phyloP scores from a whole-genome alignment of 306 rosid genomes.

The Begonia peltatifolia region DNA sequence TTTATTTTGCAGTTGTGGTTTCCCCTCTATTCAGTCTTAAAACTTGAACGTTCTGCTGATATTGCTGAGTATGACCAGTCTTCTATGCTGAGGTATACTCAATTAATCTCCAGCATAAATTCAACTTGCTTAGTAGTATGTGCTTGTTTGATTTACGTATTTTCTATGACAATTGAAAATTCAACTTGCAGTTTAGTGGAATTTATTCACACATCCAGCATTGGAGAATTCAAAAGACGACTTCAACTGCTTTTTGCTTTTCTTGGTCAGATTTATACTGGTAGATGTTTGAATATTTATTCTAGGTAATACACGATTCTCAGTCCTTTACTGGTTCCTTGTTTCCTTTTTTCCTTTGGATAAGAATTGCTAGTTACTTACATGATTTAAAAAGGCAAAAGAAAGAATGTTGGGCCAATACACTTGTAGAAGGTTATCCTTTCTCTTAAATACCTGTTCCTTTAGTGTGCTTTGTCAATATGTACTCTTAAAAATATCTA shows the following conservation, averaged over 20 bases:
- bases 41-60: slow-evolving; percentile 6
- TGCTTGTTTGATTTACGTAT: slow-evolving; percentile 2
- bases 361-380: not conserved
- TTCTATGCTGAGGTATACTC: slow-evolving; percentile 33
- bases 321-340: not conserved
- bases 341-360: not conserved
- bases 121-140: too few relatives aligned
- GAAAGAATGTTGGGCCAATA: too few relatives aligned
- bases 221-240: slow-evolving; percentile 78
- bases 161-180: slow-evolving; percentile 3
- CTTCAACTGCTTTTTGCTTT: slow-evolving; percentile 88
- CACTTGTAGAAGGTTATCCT: too few relatives aligned
- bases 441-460: too few relatives aligned
- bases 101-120: too few relatives aligned
- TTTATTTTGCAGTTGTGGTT: slow-evolving; percentile 70
- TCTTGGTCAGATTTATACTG: slow-evolving; percentile 53
- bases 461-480: too few relatives aligned
- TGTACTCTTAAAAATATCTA: too few relatives aligned
- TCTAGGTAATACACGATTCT: slow-evolving; percentile 22
- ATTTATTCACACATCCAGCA: slow-evolving; percentile 65
- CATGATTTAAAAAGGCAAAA: too few relatives aligned
- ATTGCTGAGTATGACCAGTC: slow-evolving; percentile 12
- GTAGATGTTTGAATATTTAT: slow-evolving; percentile 24
- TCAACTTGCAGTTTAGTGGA: slow-evolving; percentile 66
- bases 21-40: slow-evolving; percentile 65